These are phyloP conservation scores for Cystobasidium ongulense DNA, from an alignment of 768 basidiomycete species.

Conservation along the genomic window DNA sequence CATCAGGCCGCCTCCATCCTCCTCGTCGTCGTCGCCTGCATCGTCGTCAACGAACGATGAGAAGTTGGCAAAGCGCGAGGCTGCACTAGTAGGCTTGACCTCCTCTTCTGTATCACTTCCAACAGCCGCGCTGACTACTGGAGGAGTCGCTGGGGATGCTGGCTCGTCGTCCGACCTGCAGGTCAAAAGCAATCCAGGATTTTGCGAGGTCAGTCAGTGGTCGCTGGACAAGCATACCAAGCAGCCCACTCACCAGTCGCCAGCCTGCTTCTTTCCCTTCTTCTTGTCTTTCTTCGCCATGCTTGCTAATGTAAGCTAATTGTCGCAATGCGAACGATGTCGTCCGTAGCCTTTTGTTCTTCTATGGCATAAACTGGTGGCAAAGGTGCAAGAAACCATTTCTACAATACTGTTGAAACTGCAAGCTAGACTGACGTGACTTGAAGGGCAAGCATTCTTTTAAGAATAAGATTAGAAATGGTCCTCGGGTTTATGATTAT, in stretches of 20 bases:
- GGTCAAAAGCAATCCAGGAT: background rate
- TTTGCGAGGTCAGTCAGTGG: background rate
- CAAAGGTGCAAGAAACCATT: too few species aligned
- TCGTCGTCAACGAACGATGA: slow-evolving; percentile 10
- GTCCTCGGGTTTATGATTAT: too few species aligned
- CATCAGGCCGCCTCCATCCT: slow-evolving; percentile 27
- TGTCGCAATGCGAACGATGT: too few species aligned
- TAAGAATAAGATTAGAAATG: too few species aligned
- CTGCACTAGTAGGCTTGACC: background rate
- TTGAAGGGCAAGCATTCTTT: too few species aligned
- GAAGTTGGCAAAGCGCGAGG: slow-evolving; percentile 22
- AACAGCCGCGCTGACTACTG: background rate
- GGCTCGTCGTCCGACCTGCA: slow-evolving; percentile 31
- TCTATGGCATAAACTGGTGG: too few species aligned
- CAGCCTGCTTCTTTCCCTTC: slow-evolving; percentile 35
- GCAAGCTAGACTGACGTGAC: too few species aligned
- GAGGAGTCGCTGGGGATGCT: background rate
- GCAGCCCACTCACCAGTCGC: slow-evolving; percentile 19
- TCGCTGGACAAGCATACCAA: background rate
- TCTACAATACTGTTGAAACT: too few species aligned
- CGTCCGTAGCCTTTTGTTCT: too few species aligned
- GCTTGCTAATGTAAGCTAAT: background rate
- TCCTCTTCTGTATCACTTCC: background rate
- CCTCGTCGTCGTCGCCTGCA: slow-evolving; percentile 21
- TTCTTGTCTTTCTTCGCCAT: slow-evolving; percentile 36